phyloP scores from a whole-genome alignment of 2,329 filamentous ascomycete species.

The Aspergillus quadrilineatus region DNA sequence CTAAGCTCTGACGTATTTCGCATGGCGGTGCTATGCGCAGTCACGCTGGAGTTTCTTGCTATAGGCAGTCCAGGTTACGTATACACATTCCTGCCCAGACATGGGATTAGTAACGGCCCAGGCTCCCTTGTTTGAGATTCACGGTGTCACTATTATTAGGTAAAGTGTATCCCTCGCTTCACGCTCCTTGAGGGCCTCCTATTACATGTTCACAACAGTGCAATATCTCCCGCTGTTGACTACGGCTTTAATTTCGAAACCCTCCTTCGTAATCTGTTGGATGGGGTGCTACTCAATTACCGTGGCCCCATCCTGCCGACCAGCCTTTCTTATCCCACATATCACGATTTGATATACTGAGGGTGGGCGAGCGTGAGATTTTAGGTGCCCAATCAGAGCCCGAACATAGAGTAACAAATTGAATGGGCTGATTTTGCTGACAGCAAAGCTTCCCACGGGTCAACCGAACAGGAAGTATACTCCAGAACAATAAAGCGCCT shows the following conservation, averaged over 20 bases:
- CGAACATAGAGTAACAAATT: neutral
- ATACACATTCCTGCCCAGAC: neutral
- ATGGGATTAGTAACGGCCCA: neutral
- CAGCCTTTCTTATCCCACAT: neutral
- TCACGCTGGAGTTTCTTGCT: neutral
- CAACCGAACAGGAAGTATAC: neutral
- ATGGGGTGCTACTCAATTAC: neutral
- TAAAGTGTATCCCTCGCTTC: neutral
- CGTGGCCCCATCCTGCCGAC: neutral
- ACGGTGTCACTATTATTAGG: neutral
- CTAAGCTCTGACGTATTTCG: neutral
- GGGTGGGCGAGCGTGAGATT: neutral
- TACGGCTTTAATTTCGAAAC: too few relatives aligned
- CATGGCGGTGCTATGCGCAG: neutral
- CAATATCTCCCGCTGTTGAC: too few relatives aligned
- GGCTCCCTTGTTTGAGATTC: neutral
- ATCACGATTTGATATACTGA: neutral
- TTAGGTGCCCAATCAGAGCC: neutral
- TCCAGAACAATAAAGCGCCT: neutral
- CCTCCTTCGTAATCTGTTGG: neutral
- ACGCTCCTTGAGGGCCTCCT: neutral
- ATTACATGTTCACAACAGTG: neutral
- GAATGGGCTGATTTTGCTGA: neutral
- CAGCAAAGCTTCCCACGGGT: neutral
- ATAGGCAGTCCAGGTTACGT: neutral